Conservation (phyloP, 106 monocot species). For the Agapanthus africanus region DNA sequence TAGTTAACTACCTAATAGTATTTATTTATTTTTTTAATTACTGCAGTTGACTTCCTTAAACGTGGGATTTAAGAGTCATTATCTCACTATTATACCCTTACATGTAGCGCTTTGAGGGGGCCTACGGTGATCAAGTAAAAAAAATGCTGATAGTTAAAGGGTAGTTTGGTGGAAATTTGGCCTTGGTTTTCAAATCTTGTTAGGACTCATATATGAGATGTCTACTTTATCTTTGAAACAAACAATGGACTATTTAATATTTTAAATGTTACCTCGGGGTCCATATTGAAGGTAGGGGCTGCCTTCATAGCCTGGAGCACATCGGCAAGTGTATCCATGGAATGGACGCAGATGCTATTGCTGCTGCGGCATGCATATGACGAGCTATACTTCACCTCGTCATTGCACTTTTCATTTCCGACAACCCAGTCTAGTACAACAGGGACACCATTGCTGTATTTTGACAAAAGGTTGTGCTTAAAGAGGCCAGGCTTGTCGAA, state of each 20-base stretch:
- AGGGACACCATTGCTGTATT: not conserved
- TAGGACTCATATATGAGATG: too few species aligned
- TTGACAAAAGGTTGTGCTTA: not conserved
- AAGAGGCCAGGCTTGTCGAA: constrained; percentile 15
- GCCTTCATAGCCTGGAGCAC: constrained; percentile 26
- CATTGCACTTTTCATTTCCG: constrained; percentile 3
- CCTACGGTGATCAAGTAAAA: too few species aligned
- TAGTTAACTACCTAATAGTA: too few species aligned
- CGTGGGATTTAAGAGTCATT: too few species aligned
- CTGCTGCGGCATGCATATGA: constrained; percentile 3
- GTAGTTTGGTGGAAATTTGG: too few species aligned
- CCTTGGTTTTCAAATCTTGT: too few species aligned
- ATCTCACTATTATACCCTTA: too few species aligned
- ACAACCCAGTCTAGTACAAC: constrained; percentile 33
- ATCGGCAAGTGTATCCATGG: constrained; percentile 19
- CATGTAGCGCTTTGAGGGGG: too few species aligned
- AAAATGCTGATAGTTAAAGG: too few species aligned
- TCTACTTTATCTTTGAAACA: not conserved
- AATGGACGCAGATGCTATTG: not conserved
- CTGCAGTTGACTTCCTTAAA: too few species aligned
- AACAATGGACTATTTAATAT: too few species aligned
- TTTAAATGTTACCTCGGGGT: constrained; percentile 43
- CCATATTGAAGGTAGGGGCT: constrained; percentile 40
- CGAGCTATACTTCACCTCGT: not conserved
- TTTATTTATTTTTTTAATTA: too few species aligned